Conservation (phyloP, 2,329 filamentous ascomycete species). For the Aspergillus ochraceus region DNA sequence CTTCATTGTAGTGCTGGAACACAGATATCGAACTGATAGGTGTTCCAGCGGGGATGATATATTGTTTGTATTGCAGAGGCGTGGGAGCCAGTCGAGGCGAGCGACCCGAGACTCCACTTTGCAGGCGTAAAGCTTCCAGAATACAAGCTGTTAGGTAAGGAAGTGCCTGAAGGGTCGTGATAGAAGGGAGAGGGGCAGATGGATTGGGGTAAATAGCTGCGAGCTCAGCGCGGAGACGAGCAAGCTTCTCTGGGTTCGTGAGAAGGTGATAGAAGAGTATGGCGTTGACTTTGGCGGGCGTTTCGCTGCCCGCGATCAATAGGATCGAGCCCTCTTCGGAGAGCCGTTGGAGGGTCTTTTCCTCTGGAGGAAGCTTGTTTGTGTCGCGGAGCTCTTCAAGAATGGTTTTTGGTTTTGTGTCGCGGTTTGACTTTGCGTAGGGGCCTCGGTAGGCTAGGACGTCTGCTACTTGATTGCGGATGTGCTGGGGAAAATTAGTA, state of each 20-base stretch:
- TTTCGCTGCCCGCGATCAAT: slow-evolving; percentile 29
- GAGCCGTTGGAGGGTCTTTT: slow-evolving; percentile 30
- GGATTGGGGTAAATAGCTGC: background rate
- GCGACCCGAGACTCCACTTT: slow-evolving; percentile 41
- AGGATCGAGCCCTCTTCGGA: slow-evolving; percentile 31
- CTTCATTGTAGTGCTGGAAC: slow-evolving; percentile 26
- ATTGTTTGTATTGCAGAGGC: slow-evolving; percentile 16
- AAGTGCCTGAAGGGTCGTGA: slow-evolving; percentile 34
- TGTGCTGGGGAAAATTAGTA: background rate
- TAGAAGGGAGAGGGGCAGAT: slow-evolving; percentile 10
- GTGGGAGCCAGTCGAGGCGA: slow-evolving; percentile 28
- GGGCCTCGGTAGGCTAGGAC: background rate
- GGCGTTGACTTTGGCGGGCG: slow-evolving; percentile 25
- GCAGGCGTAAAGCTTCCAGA: slow-evolving; percentile 33
- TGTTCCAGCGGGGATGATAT: slow-evolving; percentile 30
- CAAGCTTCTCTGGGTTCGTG: slow-evolving; percentile 16
- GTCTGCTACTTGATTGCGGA: background rate
- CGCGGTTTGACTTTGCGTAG: slow-evolving; percentile 13
- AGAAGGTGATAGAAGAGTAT: slow-evolving; percentile 22
- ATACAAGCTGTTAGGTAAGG: slow-evolving; percentile 45
- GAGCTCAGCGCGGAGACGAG: slow-evolving; percentile 21
- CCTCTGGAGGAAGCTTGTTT: slow-evolving; percentile 3
- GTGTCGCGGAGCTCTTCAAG: slow-evolving; percentile 25
- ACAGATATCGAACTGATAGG: slow-evolving; percentile 39
- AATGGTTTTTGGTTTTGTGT: slow-evolving; percentile 30